A percentile compares a stretch with the other conserved stretches of the same genome.
phyloP scores from a whole-genome alignment of 306 rosid species.

The Sicyos edulis region DNA sequence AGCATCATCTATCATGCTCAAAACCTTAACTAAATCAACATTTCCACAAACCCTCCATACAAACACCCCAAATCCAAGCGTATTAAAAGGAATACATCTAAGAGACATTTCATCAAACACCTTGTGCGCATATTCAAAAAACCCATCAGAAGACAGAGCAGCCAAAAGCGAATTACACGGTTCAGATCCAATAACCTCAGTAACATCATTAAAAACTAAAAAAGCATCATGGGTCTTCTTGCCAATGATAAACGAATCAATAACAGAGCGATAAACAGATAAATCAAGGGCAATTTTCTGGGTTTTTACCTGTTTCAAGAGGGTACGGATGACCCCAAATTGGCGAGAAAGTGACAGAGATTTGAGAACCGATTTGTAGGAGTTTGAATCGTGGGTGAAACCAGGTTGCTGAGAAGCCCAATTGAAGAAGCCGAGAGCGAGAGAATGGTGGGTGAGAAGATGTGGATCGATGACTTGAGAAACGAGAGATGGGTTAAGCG shows the following conservation, averaged over 20 bases:
- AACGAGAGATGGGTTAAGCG: constrained; percentile 59
- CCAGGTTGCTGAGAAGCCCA: constrained; percentile 91
- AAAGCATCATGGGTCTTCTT: constrained; percentile 50
- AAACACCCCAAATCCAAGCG: constrained; percentile 79
- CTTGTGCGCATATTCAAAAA: constrained; percentile 40
- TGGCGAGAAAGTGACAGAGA: constrained; percentile 52
- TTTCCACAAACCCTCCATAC: constrained; percentile 46
- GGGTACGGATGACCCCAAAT: constrained; percentile 39
- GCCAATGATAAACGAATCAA: constrained; percentile 42
- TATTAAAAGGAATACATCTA: constrained; percentile 43
- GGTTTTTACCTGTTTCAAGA: constrained; percentile 51
- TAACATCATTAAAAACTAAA: constrained; percentile 31
- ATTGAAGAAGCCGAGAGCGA: constrained; percentile 85
- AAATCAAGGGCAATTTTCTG: constrained; percentile 40
- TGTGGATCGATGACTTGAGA: constrained; percentile 76
- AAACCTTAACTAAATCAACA: constrained; percentile 34
- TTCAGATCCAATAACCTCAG: constrained; percentile 36
- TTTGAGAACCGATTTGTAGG: constrained; percentile 66
- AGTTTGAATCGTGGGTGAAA: constrained; percentile 46
- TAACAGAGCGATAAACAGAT: constrained; percentile 46
- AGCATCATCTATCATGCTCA: constrained; percentile 48
- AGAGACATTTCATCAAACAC: too few relatives aligned
- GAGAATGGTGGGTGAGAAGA: constrained; percentile 68
- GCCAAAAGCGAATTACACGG: constrained; percentile 62
- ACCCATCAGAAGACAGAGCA: constrained; percentile 59